These are phyloP conservation scores for Cymbopogon flexuosus DNA, from an alignment of 202 grass and related monocot species.

Conservation along the genomic window DNA sequence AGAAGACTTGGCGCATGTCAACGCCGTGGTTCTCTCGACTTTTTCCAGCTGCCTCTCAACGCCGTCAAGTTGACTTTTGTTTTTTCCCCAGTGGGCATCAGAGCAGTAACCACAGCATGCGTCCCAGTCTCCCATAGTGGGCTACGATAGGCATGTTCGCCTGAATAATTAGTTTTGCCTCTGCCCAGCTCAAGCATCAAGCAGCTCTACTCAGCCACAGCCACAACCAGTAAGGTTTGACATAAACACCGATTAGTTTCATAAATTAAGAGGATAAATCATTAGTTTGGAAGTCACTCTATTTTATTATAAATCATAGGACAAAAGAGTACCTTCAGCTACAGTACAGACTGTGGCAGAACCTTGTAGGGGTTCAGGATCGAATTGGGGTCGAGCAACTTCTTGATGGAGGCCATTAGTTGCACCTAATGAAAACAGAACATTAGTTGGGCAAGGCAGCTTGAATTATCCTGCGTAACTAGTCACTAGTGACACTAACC, in stretches of 20 bases:
- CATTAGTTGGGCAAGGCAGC: background rate
- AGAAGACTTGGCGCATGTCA: background rate
- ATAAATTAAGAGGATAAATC: background rate
- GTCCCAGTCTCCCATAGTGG: too few species aligned
- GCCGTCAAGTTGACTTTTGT: background rate
- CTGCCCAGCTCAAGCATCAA: background rate
- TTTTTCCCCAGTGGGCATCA: too few species aligned
- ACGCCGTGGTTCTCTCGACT: too few species aligned
- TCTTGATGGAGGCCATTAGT: slow-evolving; percentile 85
- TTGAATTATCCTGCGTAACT: background rate
- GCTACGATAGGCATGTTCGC: background rate
- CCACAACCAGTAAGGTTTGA: too few species aligned
- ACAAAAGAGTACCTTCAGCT: slow-evolving; percentile 37
- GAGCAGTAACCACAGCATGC: too few species aligned
- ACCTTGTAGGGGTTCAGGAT: slow-evolving; percentile 98
- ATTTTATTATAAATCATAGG: background rate
- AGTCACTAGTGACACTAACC: background rate
- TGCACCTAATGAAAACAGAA: slow-evolving; percentile 53
- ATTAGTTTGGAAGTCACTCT: background rate
- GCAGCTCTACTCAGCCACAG: background rate
- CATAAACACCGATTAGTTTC: too few species aligned
- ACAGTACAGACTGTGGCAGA: slow-evolving; percentile 57
- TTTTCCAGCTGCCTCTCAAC: too few species aligned
- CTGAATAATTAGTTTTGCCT: background rate
- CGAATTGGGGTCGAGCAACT: slow-evolving; percentile 69